phyloP scores from a whole-genome alignment of 2,329 filamentous ascomycete species.

The Gaeumannomyces tritici region DNA sequence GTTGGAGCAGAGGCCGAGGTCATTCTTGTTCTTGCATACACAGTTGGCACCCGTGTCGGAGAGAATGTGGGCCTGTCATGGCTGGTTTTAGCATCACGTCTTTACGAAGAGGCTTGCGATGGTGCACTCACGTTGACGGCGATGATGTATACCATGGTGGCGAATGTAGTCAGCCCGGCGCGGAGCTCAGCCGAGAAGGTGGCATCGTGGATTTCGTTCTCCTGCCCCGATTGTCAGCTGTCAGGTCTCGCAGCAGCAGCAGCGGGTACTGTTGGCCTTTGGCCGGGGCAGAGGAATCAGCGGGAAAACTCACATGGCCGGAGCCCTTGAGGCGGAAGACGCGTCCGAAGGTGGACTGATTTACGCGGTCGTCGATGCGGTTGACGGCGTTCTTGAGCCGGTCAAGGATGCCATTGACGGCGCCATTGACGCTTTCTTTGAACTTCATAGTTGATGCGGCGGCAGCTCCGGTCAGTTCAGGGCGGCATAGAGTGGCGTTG shows the following conservation, averaged over 20 bases:
- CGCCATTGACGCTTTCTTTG: background rate
- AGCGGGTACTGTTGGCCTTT: no score
- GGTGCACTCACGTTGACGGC: constrained; percentile 48
- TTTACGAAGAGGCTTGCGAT: background rate
- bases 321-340: constrained; percentile 59
- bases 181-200: constrained; percentile 70
- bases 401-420: background rate
- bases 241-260: background rate
- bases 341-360: constrained; percentile 39
- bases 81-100: background rate
- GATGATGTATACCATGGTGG: constrained; percentile 81
- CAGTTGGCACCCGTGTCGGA: constrained; percentile 71
- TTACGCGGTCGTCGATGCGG: constrained; percentile 12
- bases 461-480: background rate
- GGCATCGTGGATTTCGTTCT: constrained; percentile 55
- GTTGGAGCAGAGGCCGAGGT: constrained; percentile 36
- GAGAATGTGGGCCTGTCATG: constrained; percentile 58
- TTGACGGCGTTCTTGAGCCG: background rate
- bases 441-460: background rate
- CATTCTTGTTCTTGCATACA: constrained; percentile 41
- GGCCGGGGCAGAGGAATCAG: background rate
- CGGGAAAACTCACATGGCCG: constrained; percentile 47
- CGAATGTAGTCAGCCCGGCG: constrained; percentile 71
- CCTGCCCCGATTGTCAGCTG: constrained; percentile 17
- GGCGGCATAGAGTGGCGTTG: background rate